Evolutionary conservation across 1,139 yeast species (phyloP).

Genomic region (Kodamaea fungicola): DNA sequence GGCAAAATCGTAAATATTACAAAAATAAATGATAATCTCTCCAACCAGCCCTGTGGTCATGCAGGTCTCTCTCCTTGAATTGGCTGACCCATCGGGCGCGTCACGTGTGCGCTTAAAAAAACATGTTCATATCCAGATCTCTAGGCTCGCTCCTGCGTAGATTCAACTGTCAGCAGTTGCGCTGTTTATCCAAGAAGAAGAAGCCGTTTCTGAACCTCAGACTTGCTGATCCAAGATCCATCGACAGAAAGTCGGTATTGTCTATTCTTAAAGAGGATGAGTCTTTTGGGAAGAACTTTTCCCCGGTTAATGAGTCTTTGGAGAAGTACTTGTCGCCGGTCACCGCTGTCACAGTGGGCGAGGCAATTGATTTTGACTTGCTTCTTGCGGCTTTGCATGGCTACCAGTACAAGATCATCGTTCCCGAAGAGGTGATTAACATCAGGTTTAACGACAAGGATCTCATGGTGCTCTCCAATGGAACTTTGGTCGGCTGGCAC

Average conservation of each 20-base stretch:
- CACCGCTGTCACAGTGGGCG: conserved; percentile 70
- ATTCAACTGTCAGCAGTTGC: background rate
- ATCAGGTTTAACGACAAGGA: conserved; percentile 26
- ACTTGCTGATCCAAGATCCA: conserved; percentile 22
- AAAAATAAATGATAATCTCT: background rate
- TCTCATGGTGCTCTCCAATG: conserved; percentile 24
- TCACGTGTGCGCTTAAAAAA: no score
- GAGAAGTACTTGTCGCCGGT: conserved; percentile 29
- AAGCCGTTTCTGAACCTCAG: conserved; percentile 25
- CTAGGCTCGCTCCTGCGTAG: background rate
- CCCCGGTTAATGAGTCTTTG: conserved; percentile 9
- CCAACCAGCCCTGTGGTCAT: background rate
- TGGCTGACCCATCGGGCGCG: background rate
- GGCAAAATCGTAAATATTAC: no score
- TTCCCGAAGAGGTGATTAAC: conserved; percentile 69
- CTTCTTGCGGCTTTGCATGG: conserved; percentile 31
- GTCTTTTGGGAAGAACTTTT: no score
- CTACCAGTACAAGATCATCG: conserved; percentile 41
- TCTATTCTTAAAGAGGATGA: conserved; percentile 21
- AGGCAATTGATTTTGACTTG: conserved; percentile 54
- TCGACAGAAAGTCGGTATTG: conserved; percentile 22
- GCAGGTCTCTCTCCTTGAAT: background rate
- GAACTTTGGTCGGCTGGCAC: conserved; percentile 65
- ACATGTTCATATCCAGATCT: no score
- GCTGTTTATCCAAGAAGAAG: conserved; percentile 13